A percentile compares a stretch with the other conserved stretches of the same genome.
phyloP scores from a whole-genome alignment of 352 stramenopile genomes.

The Globisporangium acanthophoron region DNA sequence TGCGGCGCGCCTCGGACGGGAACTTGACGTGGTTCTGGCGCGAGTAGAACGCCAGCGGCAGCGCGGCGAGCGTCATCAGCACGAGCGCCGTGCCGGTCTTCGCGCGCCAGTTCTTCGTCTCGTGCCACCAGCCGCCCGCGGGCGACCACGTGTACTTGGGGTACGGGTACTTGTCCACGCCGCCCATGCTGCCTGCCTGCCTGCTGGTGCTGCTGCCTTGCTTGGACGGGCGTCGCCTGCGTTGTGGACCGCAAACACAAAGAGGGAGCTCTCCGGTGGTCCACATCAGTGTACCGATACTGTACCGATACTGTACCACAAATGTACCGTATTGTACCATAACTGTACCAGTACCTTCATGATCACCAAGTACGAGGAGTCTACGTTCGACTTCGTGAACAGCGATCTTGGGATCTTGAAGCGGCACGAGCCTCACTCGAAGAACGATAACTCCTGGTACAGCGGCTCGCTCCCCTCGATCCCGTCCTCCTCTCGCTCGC shows the following conservation, averaged over 20 bases:
- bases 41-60: constrained; percentile 60
- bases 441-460: constrained; percentile 13
- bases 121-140: constrained; percentile 78
- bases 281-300: neutral
- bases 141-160: constrained; percentile 86
- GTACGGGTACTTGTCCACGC: constrained; percentile 79
- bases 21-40: constrained; percentile 66
- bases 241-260: constrained; percentile 4
- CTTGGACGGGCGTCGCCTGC: neutral
- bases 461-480: neutral
- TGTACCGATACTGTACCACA: neutral
- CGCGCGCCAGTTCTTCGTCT: constrained; percentile 81
- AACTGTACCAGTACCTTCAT: no score
- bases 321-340: neutral
- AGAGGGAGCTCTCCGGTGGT: constrained; percentile 2
- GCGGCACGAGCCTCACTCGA: constrained; percentile 4
- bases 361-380: no score
- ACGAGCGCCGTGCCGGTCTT: constrained; percentile 62
- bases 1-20: constrained; percentile 63
- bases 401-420: neutral
- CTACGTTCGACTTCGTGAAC: no score
- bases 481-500: neutral
- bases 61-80: constrained; percentile 35
- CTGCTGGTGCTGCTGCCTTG: constrained; percentile 2
- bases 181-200: constrained; percentile 44